Evolutionary conservation across 2,329 filamentous ascomycete genomes (phyloP).

Genomic region (Nectriaceae sp.): DNA sequence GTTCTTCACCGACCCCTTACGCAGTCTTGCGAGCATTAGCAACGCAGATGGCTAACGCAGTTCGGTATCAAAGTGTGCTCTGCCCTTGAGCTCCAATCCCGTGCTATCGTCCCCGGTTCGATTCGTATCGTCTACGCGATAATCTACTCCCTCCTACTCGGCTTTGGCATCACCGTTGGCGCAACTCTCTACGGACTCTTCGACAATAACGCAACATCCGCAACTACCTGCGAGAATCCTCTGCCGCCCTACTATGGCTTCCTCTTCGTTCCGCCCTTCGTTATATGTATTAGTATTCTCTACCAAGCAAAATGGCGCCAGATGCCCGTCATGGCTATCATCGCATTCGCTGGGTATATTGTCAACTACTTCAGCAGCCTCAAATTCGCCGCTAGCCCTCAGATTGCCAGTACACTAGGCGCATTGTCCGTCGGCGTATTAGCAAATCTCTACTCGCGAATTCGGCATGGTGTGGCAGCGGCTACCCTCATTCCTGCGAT

Average conservation of each 20-base stretch:
- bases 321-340: slow-evolving; percentile 73
- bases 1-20: slow-evolving; percentile 13
- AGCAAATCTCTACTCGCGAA: slow-evolving; percentile 74
- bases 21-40: neutral
- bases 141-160: slow-evolving; percentile 72
- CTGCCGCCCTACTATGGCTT: slow-evolving; percentile 56
- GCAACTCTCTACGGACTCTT: slow-evolving; percentile 64
- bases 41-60: neutral
- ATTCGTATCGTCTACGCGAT: slow-evolving; percentile 76
- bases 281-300: slow-evolving; percentile 71
- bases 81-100: slow-evolving; percentile 66
- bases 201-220: slow-evolving; percentile 52
- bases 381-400: slow-evolving; percentile 68
- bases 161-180: slow-evolving; percentile 71
- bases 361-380: slow-evolving; percentile 73
- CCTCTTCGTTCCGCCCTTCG: slow-evolving; percentile 73
- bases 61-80: slow-evolving; percentile 39
- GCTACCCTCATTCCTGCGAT: slow-evolving; percentile 50
- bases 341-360: slow-evolving; percentile 72
- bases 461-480: slow-evolving; percentile 53
- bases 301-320: slow-evolving; percentile 84
- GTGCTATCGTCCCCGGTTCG: slow-evolving; percentile 68
- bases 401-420: slow-evolving; percentile 76
- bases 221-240: slow-evolving; percentile 43
- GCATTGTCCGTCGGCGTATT: slow-evolving; percentile 75